Evolutionary conservation across 2,329 filamentous ascomycete species (phyloP).

Genomic region (Myriosclerotinia scirpicola): DNA sequence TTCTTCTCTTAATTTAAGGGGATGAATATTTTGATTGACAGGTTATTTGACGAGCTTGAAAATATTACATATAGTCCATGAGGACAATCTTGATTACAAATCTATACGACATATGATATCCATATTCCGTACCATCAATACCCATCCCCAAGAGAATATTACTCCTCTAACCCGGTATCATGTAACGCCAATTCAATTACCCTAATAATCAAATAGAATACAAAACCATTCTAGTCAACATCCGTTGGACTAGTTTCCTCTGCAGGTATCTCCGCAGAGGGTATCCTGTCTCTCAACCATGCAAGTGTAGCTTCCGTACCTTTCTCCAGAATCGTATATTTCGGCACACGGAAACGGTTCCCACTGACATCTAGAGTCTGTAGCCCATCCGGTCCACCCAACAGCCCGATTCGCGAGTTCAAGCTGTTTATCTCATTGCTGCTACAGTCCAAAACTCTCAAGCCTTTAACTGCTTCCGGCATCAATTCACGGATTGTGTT

Average conservation of each 20-base stretch:
- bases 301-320: conserved; percentile 82
- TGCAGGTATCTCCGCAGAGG: conserved; percentile 59
- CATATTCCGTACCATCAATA: conserved; percentile 17
- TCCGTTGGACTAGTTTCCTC: conserved; percentile 33
- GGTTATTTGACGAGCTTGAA: neutral
- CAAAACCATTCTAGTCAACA: conserved; percentile 21
- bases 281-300: conserved; percentile 77
- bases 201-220: neutral
- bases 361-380: conserved; percentile 75
- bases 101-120: conserved; percentile 12
- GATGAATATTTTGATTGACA: neutral
- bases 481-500: conserved; percentile 75
- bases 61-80: conserved; percentile 11
- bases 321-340: conserved; percentile 78
- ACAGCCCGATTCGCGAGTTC: conserved; percentile 75
- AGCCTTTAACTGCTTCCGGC: conserved; percentile 69
- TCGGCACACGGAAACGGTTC: conserved; percentile 85
- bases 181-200: conserved; percentile 6
- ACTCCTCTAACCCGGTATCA: conserved; percentile 19
- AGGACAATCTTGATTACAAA: conserved; percentile 27
- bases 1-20: neutral
- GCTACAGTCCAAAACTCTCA: conserved; percentile 74
- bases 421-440: conserved; percentile 85
- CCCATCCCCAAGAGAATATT: conserved; percentile 1
- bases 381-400: conserved; percentile 61